A percentile compares a stretch with the other conserved stretches of the same genome.
phyloP scores from a whole-genome alignment of 2,329 filamentous ascomycete genomes.

The Lecanosticta acicola region DNA sequence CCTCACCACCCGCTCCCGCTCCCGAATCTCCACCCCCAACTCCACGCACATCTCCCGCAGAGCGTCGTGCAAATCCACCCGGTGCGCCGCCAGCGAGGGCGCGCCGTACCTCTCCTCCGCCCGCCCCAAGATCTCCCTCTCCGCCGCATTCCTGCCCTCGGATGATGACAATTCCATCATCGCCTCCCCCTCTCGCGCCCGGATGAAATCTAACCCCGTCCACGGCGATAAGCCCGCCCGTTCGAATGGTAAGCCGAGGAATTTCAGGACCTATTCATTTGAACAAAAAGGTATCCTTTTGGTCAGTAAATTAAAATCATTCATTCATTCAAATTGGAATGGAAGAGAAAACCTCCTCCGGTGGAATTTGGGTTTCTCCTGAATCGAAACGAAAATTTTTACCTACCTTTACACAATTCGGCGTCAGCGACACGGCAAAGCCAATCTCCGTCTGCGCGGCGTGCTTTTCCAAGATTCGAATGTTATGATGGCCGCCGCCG shows the following conservation, averaged over 20 bases:
- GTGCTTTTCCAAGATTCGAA: conserved; percentile 49
- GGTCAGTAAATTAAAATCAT: too few relatives aligned
- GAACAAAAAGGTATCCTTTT: too few relatives aligned
- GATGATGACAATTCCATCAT: too few relatives aligned
- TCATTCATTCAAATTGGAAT: too few relatives aligned
- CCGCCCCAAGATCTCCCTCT: neutral
- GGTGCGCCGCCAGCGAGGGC: conserved; percentile 1
- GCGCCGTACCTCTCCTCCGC: conserved; percentile 7
- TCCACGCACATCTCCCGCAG: neutral
- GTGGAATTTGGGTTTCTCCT: too few relatives aligned
- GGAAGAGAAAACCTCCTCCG: too few relatives aligned
- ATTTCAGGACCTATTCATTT: conserved; percentile 6
- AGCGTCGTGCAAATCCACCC: conserved; percentile 5
- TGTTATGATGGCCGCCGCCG: conserved; percentile 45
- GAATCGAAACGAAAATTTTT: too few relatives aligned
- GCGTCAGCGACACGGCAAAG: conserved; percentile 9
- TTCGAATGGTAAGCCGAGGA: conserved; percentile 1
- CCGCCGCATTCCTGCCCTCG: neutral
- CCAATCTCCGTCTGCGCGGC: conserved; percentile 39
- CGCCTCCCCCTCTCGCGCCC: too few relatives aligned
- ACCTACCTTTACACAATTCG: conserved; percentile 4
- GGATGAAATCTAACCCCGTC: neutral
- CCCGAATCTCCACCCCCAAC: neutral
- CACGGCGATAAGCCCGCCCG: neutral
- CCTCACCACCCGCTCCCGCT: neutral